Conservation (phyloP, 225 moss, liverwort and hornwort genomes). For the Straminergon stramineum region DNA sequence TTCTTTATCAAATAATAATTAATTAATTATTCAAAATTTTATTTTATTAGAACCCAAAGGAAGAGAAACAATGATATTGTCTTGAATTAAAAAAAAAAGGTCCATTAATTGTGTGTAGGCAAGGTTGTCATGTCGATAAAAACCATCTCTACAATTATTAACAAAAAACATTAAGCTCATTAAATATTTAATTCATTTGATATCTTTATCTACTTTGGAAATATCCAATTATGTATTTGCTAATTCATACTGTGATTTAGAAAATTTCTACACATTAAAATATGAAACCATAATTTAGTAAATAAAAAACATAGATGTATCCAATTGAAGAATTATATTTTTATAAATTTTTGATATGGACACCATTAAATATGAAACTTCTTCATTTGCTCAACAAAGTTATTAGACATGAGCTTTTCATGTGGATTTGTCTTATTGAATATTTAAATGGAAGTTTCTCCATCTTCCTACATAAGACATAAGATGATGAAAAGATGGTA, state of each 20-base stretch:
- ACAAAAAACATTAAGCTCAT: neutral
- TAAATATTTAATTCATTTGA: neutral
- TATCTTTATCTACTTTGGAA: too few relatives aligned
- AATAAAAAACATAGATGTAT: neutral
- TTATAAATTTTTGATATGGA: accelerated
- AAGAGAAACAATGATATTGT: neutral
- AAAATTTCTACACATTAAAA: neutral
- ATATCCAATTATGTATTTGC: too few relatives aligned
- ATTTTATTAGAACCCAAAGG: neutral
- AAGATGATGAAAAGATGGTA: neutral
- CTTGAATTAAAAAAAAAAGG: too few relatives aligned
- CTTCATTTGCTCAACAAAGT: neutral
- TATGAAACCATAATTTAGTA: neutral
- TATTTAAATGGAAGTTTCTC: neutral
- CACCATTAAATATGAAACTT: neutral
- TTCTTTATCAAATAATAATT: too few relatives aligned
- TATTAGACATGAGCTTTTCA: neutral
- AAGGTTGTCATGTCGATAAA: neutral
- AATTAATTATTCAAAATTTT: too few relatives aligned
- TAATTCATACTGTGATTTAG: too few relatives aligned
- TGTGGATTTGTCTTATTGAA: neutral
- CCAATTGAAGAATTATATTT: neutral
- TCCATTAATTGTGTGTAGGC: neutral
- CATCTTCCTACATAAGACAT: neutral
- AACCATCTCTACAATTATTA: neutral